Evolutionary conservation across 129 eudicot genomes (phyloP), one percentile per base, ranked within the genome.

Genomic region (Flaveria brownii): DNA sequence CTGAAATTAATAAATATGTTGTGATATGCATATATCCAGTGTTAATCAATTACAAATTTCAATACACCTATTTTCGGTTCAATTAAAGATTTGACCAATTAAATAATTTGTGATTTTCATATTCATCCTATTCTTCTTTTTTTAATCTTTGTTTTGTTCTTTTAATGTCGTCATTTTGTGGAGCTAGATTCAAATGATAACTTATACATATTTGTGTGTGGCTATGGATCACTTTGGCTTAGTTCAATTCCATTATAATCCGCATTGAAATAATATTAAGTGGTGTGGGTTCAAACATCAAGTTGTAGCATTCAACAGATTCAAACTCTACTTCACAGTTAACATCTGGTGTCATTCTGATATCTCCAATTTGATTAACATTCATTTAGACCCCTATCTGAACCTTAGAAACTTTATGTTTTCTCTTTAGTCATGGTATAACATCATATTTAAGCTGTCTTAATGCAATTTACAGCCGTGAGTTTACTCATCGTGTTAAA

Each of bases 401-500:
- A 20, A 56, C 66, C 66, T 15, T 45, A 54, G 25, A 50, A 52
- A 68, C 26, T 20, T 39, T 17, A 56, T n/a, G 22, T 15, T 46
- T 46, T 54, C 47, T 13, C 65, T 45, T 74, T 61, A 60, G 52
- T 39, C 18, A 59, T 46, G 33, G 41, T 68, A 69, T 49, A 47
- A 52, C 72, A 36, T 47, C 65, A 60, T 52, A 41, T 43, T 45
- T 3, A 72, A 18, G 26, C 51, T 43, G 28, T 70, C 55, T 68
- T 9, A 63, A 52, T 56, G 41, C 57, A 55, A 42, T 54, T 70
- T 75, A 72, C 92, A 93, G 98, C 78, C 98, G 98, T 73, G 98
- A 93, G 90, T 93, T 93, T 63, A 90, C 98, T 59, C 98, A 93
- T 73, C 97, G 98, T 50, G 98, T 93, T 52, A 93, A 93, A 78